Base-by-base conservation (phyloP, 257 asterid genomes). In the Petunia secreta region DNA sequence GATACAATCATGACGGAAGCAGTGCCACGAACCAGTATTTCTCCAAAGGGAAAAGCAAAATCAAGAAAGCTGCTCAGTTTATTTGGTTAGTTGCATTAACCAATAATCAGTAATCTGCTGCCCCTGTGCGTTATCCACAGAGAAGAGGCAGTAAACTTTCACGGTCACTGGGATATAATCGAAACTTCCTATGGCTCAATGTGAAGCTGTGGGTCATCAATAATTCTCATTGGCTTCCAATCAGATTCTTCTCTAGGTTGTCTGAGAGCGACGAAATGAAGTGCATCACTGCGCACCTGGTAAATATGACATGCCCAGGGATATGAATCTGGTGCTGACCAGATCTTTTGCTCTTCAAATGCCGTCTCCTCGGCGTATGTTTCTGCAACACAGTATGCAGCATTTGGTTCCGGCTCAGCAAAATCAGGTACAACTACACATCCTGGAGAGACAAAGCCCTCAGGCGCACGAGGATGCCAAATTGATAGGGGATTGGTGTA, bases 381-480 rank as follows among this genome's bases (percentile, higher is more conserved):
- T 78, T 96, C 97, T 14, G 93, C 89, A 9, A 92, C 83, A 50
- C 99, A 94, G 85, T 94, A 90, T 48, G 87, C 93, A 16, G 85
- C 79, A 67, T 86, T 64, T 50, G 87, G 85, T 75, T 92, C 97
- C 37, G 99, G 99, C 87, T 96, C 99, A 4, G 81, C 79, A 78
- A 86, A 94, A 66, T 82, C 46, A 39, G 92, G 85, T 1, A 92
- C 94, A 4, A 90, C 98, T 57, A 96, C 89, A 75, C 94, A 96
- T 40, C 99, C 99, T 1, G 85, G 95, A 39, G 98, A 88, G 50
- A 90, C 91, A 36, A 88, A 96, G 62, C 99, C 99, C 82, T 89
- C 92, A 0, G 99, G 98, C 3, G 99, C 92, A 69, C 98, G 97
- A 37, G 99, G 98, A 59, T 84, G 96, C 99, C 99, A 96, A 54